phyloP scores from a whole-genome alignment of 495 filamentous ascomycete genomes.

The Aspergillus conjunctus region DNA sequence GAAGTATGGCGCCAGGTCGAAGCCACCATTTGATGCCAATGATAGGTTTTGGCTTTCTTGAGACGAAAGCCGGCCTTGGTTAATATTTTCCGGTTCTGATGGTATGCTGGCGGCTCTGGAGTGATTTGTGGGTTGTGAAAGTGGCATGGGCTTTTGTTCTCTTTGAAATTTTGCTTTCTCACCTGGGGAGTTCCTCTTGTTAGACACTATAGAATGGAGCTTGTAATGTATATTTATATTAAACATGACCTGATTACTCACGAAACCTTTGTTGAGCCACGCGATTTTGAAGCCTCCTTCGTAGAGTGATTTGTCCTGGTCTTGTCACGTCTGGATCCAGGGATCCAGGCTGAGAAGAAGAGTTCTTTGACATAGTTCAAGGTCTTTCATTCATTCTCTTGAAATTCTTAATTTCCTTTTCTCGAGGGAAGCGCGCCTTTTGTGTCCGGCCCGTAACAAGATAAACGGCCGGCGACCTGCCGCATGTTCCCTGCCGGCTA shows the following conservation, averaged over 20 bases:
- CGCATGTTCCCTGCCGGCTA: neutral
- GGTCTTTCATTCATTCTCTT: neutral
- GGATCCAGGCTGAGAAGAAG: neutral
- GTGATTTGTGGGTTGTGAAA: neutral
- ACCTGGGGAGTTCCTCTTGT: neutral
- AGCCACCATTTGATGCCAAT: neutral
- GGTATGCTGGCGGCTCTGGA: neutral
- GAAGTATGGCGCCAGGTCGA: neutral
- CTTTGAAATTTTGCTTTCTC: neutral
- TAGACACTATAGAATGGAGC: neutral
- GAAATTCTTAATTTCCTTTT: neutral
- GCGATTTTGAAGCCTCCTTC: neutral
- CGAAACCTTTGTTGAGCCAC: neutral
- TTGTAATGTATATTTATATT: too few relatives aligned
- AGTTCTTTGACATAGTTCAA: neutral
- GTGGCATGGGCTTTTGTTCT: neutral
- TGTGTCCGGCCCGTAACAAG: neutral
- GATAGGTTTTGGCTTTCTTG: neutral
- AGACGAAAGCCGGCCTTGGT: neutral
- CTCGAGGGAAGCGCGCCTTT: neutral
- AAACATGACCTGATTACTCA: neutral
- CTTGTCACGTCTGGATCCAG: neutral
- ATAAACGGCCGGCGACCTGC: neutral
- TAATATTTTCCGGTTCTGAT: neutral
- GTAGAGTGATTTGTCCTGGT: neutral